These are phyloP conservation scores for Hyaloscypha finlandica DNA, from an alignment of 495 filamentous ascomycete species.

Conservation along the genomic window DNA sequence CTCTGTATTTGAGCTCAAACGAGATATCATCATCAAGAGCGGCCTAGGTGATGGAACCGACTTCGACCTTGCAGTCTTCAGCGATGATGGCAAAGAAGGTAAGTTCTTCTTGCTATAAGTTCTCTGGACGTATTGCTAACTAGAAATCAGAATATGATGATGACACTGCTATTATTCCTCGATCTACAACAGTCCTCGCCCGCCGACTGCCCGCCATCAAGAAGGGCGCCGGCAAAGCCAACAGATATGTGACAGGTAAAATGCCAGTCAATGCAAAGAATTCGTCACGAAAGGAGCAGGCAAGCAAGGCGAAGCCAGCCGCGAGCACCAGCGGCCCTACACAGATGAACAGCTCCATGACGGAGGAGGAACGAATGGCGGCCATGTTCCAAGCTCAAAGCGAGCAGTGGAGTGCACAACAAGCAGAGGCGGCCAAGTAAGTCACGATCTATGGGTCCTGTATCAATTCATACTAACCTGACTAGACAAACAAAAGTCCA, in stretches of 20 bases:
- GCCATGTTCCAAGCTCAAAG: slow-evolving; percentile 85
- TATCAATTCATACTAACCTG: slow-evolving; percentile 40
- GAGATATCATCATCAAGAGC: slow-evolving; percentile 94
- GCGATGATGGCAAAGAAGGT: slow-evolving; percentile 92
- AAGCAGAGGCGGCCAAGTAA: slow-evolving; percentile 91
- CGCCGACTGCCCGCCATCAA: slow-evolving; percentile 79
- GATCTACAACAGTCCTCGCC: slow-evolving; percentile 91
- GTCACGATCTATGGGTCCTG: slow-evolving; percentile 37
- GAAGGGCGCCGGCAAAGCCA: slow-evolving; percentile 78
- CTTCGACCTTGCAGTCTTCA: slow-evolving; percentile 92
- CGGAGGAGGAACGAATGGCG: slow-evolving; percentile 87
- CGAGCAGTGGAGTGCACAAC: slow-evolving; percentile 83
- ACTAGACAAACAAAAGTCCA: slow-evolving; percentile 53
- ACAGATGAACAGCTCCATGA: slow-evolving; percentile 70
- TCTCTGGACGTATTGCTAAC: slow-evolving; percentile 7
- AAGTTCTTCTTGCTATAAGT: slow-evolving; percentile 38
- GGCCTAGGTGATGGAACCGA: slow-evolving; percentile 94
- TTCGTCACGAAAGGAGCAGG: slow-evolving; percentile 65
- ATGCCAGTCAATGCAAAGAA: slow-evolving; percentile 91
- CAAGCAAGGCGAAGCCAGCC: slow-evolving; percentile 38
- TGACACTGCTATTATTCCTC: slow-evolving; percentile 92
- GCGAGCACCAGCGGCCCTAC: slow-evolving; percentile 50
- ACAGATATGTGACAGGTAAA: slow-evolving; percentile 95
- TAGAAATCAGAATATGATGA: slow-evolving; percentile 82
- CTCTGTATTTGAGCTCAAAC: slow-evolving; percentile 96